phyloP scores from a whole-genome alignment of 495 filamentous ascomycete genomes.

The Aspergillus sparsus region DNA sequence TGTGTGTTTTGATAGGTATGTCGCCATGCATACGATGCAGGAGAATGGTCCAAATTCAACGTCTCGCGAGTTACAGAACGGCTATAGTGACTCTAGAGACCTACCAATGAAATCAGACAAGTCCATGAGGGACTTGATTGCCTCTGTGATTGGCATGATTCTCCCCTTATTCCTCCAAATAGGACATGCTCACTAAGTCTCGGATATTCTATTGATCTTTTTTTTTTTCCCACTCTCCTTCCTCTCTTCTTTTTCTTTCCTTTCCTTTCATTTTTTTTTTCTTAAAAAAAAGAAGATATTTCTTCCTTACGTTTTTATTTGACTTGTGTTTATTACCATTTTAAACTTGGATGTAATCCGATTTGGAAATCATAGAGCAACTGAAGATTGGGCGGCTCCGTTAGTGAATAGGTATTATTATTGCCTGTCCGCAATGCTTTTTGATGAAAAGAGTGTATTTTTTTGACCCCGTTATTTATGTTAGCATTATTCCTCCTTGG shows the following conservation, averaged over 20 bases:
- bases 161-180: conserved; percentile 86
- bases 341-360: background rate
- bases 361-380: background rate
- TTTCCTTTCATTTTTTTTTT: background rate
- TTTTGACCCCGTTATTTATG: background rate
- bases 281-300: background rate
- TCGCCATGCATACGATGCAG: conserved; percentile 98
- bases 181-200: conserved; percentile 75
- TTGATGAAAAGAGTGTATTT: background rate
- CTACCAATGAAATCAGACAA: conserved; percentile 41
- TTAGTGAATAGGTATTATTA: background rate
- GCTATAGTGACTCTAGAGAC: conserved; percentile 62
- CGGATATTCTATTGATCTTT: conserved; percentile 12
- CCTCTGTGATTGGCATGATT: conserved; percentile 84
- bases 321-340: background rate
- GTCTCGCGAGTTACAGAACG: conserved; percentile 61
- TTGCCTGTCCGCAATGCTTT: background rate
- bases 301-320: background rate
- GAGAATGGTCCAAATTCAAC: conserved; percentile 59
- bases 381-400: background rate
- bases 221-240: conserved; percentile 4
- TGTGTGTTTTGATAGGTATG: conserved; percentile 62
- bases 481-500: background rate
- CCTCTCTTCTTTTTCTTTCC: background rate
- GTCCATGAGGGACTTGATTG: conserved; percentile 59